Conservation (phyloP, 1,284 basidiomycete species). For the Mycosarcoma mackinlayi region DNA sequence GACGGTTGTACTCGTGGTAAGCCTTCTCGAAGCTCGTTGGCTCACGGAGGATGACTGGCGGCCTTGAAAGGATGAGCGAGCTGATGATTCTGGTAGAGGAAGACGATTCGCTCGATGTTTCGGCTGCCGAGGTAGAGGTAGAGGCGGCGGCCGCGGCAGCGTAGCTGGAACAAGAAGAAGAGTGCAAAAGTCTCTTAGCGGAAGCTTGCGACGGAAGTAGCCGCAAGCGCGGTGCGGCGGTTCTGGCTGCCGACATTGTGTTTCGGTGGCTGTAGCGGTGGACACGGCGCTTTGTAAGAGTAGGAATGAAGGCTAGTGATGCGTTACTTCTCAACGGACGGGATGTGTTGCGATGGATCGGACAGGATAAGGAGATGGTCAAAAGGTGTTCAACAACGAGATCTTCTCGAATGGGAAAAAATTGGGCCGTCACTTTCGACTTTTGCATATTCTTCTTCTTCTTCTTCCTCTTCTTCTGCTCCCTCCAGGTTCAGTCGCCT, state of each 20-base stretch:
- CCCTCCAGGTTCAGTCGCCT: too few species aligned
- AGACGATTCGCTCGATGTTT: conserved; percentile 11
- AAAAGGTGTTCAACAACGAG: background rate
- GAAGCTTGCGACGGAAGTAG: conserved; percentile 15
- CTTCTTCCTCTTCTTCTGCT: conserved; percentile 11
- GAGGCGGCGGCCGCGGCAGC: conserved; percentile 13
- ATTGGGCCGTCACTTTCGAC: too few species aligned
- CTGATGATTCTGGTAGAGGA: conserved; percentile 64
- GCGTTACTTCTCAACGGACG: too few species aligned
- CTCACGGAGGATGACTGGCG: conserved; percentile 82
- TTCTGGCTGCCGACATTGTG: conserved; percentile 32
- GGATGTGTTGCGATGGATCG: too few species aligned
- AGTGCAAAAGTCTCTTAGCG: conserved; percentile 29
- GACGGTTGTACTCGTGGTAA: conserved; percentile 86
- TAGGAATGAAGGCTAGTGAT: too few species aligned
- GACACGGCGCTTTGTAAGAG: background rate
- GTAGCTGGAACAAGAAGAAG: conserved; percentile 19
- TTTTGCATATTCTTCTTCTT: background rate
- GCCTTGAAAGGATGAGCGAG: conserved; percentile 81
- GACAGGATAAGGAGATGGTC: background rate
- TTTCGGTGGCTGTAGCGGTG: background rate
- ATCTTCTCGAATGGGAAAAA: conserved; percentile 10
- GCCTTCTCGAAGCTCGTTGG: conserved; percentile 83
- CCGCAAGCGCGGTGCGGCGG: conserved; percentile 33
- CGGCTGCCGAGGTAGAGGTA: conserved; percentile 14